Evolutionary conservation across 371 early-diverging fungal genomes (phyloP).

Genomic region (Ordospora colligata): DNA sequence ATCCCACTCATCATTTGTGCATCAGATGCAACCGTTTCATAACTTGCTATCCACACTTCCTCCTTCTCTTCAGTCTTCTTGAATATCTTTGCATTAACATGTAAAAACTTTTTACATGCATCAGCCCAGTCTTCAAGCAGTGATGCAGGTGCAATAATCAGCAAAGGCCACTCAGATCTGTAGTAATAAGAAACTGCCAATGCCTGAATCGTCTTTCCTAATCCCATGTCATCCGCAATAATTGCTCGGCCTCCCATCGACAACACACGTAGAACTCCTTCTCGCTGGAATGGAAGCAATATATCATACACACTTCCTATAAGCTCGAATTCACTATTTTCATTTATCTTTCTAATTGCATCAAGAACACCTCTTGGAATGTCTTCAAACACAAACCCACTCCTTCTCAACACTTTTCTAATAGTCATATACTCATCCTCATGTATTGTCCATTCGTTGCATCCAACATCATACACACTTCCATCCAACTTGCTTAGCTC

Average conservation of each 20-base stretch:
- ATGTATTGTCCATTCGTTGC: constrained; percentile 43
- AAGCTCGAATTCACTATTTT: constrained; percentile 4
- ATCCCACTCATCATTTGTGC: neutral
- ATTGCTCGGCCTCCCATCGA: constrained; percentile 61
- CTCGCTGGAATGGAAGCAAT: constrained; percentile 62
- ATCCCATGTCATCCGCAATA: constrained; percentile 65
- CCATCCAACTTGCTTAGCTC: constrained; percentile 9
- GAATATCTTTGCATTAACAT: constrained; percentile 28
- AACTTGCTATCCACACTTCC: constrained; percentile 46
- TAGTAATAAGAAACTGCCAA: constrained; percentile 64
- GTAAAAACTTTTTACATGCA: constrained; percentile 63
- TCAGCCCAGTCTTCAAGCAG: constrained; percentile 63
- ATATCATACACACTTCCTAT: constrained; percentile 33
- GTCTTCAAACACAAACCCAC: constrained; percentile 26
- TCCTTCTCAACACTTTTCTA: constrained; percentile 12
- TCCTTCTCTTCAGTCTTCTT: constrained; percentile 27
- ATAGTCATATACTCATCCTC: constrained; percentile 20
- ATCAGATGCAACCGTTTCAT: constrained; percentile 37
- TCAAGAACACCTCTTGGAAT: constrained; percentile 36
- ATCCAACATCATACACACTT: constrained; percentile 27
- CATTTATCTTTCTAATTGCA: neutral
- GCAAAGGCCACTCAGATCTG: constrained; percentile 63
- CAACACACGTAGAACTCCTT: constrained; percentile 63
- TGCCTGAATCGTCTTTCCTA: constrained; percentile 64
- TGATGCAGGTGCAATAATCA: constrained; percentile 65